A percentile compares a stretch with the other conserved stretches of the same genome.
Evolutionary conservation across 805 yeast species (phyloP).

Genomic region (Grigorovia jiainica): DNA sequence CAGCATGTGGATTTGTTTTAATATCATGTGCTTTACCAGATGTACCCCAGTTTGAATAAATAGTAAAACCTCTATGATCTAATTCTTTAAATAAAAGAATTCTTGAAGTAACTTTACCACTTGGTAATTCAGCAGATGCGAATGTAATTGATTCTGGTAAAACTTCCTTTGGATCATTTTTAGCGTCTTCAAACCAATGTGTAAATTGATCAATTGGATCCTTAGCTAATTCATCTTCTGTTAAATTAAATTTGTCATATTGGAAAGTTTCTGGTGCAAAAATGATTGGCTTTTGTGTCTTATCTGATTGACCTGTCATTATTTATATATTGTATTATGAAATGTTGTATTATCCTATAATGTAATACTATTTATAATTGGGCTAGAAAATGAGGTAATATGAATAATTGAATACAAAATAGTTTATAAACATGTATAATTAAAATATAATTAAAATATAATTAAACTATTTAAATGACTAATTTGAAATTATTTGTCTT

Average conservation of each 20-base stretch:
- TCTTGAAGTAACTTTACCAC: conserved; percentile 83
- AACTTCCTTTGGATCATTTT: conserved; percentile 38
- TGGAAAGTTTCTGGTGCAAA: conserved; percentile 87
- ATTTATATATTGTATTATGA: not conserved
- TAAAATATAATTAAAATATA: not conserved
- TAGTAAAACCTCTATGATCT: conserved; percentile 72
- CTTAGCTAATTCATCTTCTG: conserved; percentile 39
- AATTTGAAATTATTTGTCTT: not conserved
- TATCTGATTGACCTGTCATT: conserved; percentile 16
- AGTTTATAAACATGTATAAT: no score
- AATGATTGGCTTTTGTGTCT: conserved; percentile 27
- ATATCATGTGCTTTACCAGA: conserved; percentile 75
- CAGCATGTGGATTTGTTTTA: conserved; percentile 63
- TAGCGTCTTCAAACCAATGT: conserved; percentile 77
- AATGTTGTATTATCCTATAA: not conserved
- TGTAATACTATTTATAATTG: not conserved
- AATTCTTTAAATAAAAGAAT: conserved; percentile 83
- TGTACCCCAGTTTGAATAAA: conserved; percentile 86
- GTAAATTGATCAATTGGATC: conserved; percentile 75
- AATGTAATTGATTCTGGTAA: conserved; percentile 80
- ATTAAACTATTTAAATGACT: not conserved
- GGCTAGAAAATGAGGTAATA: not conserved
- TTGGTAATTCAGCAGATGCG: conserved; percentile 81
- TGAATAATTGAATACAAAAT: not conserved
- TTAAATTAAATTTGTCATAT: conserved; percentile 59